Base-by-base conservation (phyloP, 1,284 basidiomycete species). In the Schizopora paradoxa region DNA sequence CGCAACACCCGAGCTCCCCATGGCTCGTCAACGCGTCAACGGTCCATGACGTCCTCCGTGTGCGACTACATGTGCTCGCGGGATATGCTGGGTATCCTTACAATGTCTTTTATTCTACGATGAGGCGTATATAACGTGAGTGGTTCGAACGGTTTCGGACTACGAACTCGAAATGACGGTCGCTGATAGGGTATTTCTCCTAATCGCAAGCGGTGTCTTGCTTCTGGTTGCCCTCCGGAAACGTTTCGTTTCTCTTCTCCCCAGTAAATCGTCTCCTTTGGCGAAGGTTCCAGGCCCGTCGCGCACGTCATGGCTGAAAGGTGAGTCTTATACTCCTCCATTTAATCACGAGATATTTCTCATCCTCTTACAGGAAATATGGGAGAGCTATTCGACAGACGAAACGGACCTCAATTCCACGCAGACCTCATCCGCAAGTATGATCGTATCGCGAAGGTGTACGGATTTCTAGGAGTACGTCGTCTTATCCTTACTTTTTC, bases 391-490 rank as follows among this genome's bases (percentile, higher is more conserved):
- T 76, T 77, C 57, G 68, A 67, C 41, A 59, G 32, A n/a, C 36
- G 64, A 2, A 68, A 77, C 52, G 72, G 72, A 1, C 56, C 72
- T 19, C 59, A 62, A 0, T 78, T 75, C 54, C 74, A 76, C 46
- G 64, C 70, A 26, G 56, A 61, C 5, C 54, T 79, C 18, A 63
- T 66, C 11, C 63, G 68, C 26, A 49, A 55, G 6, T 79, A 70
- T 52, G 77, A 74, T 4, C 69, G 73, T 1, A 66, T 69, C 38
- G 66, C 72, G 33, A 76, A 66, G 51, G 60, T 78, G 2, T 58
- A 72, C 44, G 74, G 74, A 8, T 66, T 77, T 48, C 73, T 79
- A 38, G 75, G 77, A 43, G 76, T 77, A 55, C 46, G 67, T 45
- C 6, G 26, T 10, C 11, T 27, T 16, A 10, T 19, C 32, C 6